Conservation (phyloP, 192 early-diverging fungal species). For the Borealophlyctis nickersoniae region DNA sequence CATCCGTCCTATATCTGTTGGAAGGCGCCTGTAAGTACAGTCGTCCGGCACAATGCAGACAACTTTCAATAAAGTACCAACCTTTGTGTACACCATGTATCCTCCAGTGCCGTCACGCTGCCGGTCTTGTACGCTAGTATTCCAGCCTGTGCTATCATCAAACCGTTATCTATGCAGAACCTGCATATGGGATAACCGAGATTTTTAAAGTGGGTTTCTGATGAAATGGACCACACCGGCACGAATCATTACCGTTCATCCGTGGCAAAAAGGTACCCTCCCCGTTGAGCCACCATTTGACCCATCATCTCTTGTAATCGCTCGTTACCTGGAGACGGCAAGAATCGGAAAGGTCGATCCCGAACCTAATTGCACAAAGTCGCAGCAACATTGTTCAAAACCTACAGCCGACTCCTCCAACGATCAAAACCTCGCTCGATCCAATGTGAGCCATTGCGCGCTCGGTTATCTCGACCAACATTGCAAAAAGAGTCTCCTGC, state of each 20-base stretch:
- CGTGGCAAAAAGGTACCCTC: slow-evolving; percentile 87
- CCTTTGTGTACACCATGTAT: slow-evolving; percentile 92
- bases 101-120: slow-evolving; percentile 72
- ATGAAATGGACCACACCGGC: not conserved
- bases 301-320: slow-evolving; percentile 98
- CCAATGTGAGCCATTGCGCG: slow-evolving; percentile 98
- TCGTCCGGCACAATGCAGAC: not conserved
- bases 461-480: slow-evolving; percentile 99
- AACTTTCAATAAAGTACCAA: slow-evolving; percentile 9
- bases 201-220: not conserved
- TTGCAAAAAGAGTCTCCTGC: slow-evolving; percentile 97
- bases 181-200: slow-evolving; percentile 27
- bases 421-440: slow-evolving; percentile 83
- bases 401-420: slow-evolving; percentile 94
- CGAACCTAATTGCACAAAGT: too few species aligned
- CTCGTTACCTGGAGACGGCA: slow-evolving; percentile 65
- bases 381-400: too few species aligned
- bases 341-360: not conserved
- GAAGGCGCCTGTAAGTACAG: not conserved
- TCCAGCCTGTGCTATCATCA: slow-evolving; percentile 99
- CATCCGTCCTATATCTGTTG: slow-evolving; percentile 39
- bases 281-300: slow-evolving; percentile 85
- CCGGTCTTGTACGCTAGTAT: slow-evolving; percentile 80
- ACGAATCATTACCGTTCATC: slow-evolving; percentile 93
- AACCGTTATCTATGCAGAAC: slow-evolving; percentile 98